phyloP scores from a whole-genome alignment of 257 asterid species.

The Cinchona pubescens region DNA sequence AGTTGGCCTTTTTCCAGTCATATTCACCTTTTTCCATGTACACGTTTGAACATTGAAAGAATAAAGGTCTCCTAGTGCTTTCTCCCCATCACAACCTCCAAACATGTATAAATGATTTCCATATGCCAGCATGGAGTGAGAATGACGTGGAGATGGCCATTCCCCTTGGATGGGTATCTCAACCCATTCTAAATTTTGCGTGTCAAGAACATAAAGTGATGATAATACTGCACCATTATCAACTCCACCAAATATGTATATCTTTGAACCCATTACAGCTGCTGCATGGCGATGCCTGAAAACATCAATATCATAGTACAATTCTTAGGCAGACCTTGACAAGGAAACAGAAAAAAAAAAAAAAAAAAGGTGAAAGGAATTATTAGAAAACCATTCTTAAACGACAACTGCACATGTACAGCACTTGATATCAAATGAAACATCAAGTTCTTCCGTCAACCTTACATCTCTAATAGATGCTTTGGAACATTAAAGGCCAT shows the following conservation, averaged over 20 bases:
- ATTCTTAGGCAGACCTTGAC: no score
- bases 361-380: not conserved
- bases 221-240: slow-evolving; percentile 48
- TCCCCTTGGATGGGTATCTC: slow-evolving; percentile 58
- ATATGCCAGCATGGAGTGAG: slow-evolving; percentile 73
- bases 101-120: slow-evolving; percentile 55
- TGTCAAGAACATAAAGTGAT: slow-evolving; percentile 62
- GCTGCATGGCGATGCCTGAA: slow-evolving; percentile 96
- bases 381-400: not conserved
- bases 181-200: slow-evolving; percentile 56
- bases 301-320: slow-evolving; percentile 5
- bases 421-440: not conserved
- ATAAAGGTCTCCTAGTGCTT: slow-evolving; percentile 67
- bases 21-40: slow-evolving; percentile 55
- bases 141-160: slow-evolving; percentile 81
- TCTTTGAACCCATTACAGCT: slow-evolving; percentile 64
- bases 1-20: slow-evolving; percentile 55
- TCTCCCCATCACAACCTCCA: slow-evolving; percentile 91
- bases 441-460: not conserved
- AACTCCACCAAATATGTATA: slow-evolving; percentile 85
- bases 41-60: slow-evolving; percentile 53
- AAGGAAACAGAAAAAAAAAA: not conserved
- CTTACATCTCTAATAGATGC: slow-evolving; percentile 9
- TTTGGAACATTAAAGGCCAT: not conserved
- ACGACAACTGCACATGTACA: no score